These are phyloP conservation scores for Hypoxylon perforatum DNA, from an alignment of 495 filamentous ascomycete genomes.

Conservation along the genomic window DNA sequence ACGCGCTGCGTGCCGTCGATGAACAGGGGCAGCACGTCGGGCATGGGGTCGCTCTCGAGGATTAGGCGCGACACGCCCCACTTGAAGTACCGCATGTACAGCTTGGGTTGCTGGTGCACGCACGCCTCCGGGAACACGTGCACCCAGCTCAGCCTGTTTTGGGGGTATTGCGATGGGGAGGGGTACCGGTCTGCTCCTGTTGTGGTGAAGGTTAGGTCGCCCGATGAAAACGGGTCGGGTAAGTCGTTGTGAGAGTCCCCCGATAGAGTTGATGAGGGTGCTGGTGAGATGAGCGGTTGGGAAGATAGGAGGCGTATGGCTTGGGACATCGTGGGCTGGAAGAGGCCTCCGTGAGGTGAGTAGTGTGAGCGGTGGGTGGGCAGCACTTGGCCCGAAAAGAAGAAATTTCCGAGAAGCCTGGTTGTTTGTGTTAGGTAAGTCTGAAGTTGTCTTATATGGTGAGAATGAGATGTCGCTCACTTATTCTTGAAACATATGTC, in stretches of 20 bases:
- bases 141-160: conserved; percentile 77
- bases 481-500: conserved; percentile 89
- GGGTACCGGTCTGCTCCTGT: conserved; percentile 66
- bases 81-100: conserved; percentile 93
- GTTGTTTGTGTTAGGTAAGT: conserved; percentile 13
- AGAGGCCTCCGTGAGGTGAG: conserved; percentile 79
- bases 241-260: conserved; percentile 48
- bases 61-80: conserved; percentile 94
- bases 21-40: conserved; percentile 92
- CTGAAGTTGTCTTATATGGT: background rate
- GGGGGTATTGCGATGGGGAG: conserved; percentile 64
- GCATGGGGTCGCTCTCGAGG: conserved; percentile 83
- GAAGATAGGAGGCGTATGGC: conserved; percentile 84
- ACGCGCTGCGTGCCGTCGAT: conserved; percentile 85
- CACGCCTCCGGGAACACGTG: conserved; percentile 97
- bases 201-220: conserved; percentile 73
- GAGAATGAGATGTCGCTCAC: conserved; percentile 48
- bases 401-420: conserved; percentile 74
- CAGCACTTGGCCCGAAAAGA: conserved; percentile 85
- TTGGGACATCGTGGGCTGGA: conserved; percentile 89
- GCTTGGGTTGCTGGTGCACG: conserved; percentile 84
- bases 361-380: conserved; percentile 85
- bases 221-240: conserved; percentile 68
- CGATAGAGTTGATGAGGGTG: background rate
- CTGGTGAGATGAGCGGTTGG: conserved; percentile 46